Conservation (phyloP, 352 stramenopile genomes). For the Ophiocytium majus region DNA sequence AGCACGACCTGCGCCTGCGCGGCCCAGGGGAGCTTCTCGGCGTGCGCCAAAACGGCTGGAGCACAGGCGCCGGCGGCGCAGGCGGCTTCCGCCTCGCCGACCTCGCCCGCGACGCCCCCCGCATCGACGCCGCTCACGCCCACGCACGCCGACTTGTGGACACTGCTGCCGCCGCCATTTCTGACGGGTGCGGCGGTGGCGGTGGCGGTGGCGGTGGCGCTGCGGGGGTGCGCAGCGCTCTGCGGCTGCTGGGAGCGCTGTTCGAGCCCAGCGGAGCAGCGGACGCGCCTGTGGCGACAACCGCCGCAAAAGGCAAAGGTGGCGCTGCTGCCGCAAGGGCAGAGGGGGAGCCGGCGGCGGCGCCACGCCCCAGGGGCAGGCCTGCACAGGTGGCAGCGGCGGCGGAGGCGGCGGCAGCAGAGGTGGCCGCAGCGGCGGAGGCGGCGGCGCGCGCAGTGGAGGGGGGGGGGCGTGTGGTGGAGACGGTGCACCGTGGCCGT, state of each 20-base stretch:
- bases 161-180: background rate
- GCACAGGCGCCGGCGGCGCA: background rate
- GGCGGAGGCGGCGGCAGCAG: background rate
- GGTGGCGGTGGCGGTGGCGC: constrained; percentile 14
- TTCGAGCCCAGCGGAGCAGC: constrained; percentile 14
- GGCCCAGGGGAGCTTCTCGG: constrained; percentile 22
- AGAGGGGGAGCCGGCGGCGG: background rate
- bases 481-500: no score
- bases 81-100: constrained; percentile 36
- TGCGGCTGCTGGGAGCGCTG: constrained; percentile 26
- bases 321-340: background rate
- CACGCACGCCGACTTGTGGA: constrained; percentile 40
- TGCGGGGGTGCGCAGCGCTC: background rate
- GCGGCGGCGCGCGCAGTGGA: no score
- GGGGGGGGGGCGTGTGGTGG: no score
- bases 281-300: background rate
- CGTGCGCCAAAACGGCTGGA: background rate
- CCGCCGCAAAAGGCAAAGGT: background rate
- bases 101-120: constrained; percentile 16
- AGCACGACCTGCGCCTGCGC: constrained; percentile 27
- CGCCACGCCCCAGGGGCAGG: background rate
- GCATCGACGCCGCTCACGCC: constrained; percentile 24
- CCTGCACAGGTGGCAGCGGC: background rate
- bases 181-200: background rate
- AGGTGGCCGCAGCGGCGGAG: background rate